Conservation (phyloP, 1,284 basidiomycete genomes). For the Fistulinella cinereoalba region DNA sequence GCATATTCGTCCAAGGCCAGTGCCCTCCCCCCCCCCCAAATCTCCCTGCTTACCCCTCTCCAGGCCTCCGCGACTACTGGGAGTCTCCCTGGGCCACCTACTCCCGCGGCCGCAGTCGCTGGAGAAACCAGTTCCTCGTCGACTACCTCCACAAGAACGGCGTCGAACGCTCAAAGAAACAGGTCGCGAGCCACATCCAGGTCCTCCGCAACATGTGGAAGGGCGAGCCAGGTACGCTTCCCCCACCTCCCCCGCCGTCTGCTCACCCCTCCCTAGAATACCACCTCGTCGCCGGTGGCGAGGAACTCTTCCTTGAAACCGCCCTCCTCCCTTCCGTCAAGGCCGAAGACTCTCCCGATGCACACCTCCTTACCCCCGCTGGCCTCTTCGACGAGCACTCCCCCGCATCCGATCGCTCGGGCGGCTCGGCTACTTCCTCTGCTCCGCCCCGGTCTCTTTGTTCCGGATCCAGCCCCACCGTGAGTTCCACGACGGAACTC, state of each 20-base stretch:
- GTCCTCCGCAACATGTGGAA: conserved; percentile 84
- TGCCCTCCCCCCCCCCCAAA: conserved; percentile 1
- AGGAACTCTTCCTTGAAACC: conserved; percentile 60
- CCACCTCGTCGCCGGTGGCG: conserved; percentile 67
- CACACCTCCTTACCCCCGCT: conserved; percentile 36
- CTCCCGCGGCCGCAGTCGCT: conserved; percentile 70
- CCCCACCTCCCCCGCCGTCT: conserved; percentile 4
- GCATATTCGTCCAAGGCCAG: conserved; percentile 70
- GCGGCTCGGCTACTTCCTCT: conserved; percentile 27
- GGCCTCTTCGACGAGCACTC: conserved; percentile 33
- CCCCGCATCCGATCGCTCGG: conserved; percentile 33
- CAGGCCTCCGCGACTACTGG: conserved; percentile 73
- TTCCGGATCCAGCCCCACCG: conserved; percentile 26
- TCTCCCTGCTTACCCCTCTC: conserved; percentile 1
- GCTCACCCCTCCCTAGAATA: conserved; percentile 45
- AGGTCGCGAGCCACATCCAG: conserved; percentile 81
- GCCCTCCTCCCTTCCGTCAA: conserved; percentile 45
- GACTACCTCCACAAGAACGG: conserved; percentile 67
- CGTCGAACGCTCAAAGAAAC: conserved; percentile 72
- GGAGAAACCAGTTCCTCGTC: conserved; percentile 80
- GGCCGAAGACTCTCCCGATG: conserved; percentile 45
- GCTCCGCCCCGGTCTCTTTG: conserved; percentile 26
- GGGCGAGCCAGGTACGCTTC: conserved; percentile 58
- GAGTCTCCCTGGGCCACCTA: conserved; percentile 75
- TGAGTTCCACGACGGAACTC: conserved; percentile 27